phyloP scores from a whole-genome alignment of 2,329 filamentous ascomycete species.

The Ceratocystis eucalypticola region DNA sequence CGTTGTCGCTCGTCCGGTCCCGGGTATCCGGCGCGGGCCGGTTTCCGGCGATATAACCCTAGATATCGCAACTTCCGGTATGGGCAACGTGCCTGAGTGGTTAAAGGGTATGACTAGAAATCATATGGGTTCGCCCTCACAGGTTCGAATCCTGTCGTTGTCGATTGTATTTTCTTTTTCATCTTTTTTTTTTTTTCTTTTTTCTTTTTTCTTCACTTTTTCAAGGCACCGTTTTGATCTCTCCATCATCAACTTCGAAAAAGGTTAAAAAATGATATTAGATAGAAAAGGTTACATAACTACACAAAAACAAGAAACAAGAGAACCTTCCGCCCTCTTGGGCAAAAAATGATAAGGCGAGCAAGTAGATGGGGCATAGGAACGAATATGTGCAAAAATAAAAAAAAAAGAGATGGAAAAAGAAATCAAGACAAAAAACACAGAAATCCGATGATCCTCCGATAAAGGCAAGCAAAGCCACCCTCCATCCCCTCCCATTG shows the following conservation, averaged over 20 bases:
- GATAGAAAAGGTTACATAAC: neutral
- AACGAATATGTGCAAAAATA: neutral
- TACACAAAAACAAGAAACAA: neutral
- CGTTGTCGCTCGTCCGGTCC: too few species aligned
- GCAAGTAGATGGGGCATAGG: neutral
- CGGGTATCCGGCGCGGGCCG: too few species aligned
- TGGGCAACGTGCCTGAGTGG: conserved; percentile 19
- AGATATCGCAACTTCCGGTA: neutral
- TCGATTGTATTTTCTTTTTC: conserved; percentile 5
- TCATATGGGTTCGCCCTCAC: conserved; percentile 19
- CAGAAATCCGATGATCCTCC: neutral
- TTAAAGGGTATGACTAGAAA: conserved; percentile 20
- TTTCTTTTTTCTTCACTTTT: neutral
- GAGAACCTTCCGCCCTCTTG: neutral
- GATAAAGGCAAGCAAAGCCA: neutral
- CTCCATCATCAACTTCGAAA: neutral
- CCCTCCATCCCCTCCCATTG: neutral
- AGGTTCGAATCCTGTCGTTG: conserved; percentile 19
- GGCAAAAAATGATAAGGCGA: neutral
- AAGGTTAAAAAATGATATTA: neutral
- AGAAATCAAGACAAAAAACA: neutral
- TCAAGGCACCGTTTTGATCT: neutral
- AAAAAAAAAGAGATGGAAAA: neutral
- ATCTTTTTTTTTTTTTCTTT: conserved; percentile 5
- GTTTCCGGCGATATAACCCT: neutral